Conservation (phyloP, 2,329 filamentous ascomycete genomes). For the Westerdykella sp. region DNA sequence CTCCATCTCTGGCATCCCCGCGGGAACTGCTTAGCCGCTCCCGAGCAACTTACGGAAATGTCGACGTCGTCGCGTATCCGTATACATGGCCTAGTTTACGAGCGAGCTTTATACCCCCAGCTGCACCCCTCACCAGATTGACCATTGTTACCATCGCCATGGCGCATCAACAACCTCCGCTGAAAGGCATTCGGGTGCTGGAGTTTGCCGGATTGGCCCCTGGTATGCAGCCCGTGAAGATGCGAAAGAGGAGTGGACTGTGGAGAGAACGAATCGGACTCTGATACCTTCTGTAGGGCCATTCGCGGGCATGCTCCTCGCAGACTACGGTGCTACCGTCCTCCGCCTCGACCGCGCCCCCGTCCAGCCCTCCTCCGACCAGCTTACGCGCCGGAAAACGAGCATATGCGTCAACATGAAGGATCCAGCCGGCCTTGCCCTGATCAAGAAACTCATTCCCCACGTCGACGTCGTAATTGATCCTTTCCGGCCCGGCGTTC, state of each 20-base stretch:
- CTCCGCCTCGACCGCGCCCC: constrained; percentile 71
- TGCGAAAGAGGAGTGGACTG: constrained; percentile 46
- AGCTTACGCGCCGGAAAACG: constrained; percentile 72
- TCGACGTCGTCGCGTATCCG: constrained; percentile 26
- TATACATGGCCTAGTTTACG: constrained; percentile 1
- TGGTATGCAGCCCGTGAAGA: constrained; percentile 32
- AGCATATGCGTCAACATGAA: constrained; percentile 79
- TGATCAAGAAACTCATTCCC: constrained; percentile 61
- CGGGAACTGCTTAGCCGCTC: constrained; percentile 29
- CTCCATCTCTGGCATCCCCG: constrained; percentile 12
- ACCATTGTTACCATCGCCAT: constrained; percentile 15
- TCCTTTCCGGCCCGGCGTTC: constrained; percentile 83
- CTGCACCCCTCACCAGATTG: not conserved
- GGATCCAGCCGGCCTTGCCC: constrained; percentile 52
- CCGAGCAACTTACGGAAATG: constrained; percentile 14
- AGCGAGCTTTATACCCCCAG: not conserved
- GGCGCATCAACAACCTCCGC: constrained; percentile 41
- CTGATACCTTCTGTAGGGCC: constrained; percentile 53
- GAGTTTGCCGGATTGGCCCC: constrained; percentile 60
- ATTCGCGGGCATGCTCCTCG: constrained; percentile 76
- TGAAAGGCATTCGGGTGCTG: constrained; percentile 55
- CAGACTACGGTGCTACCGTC: constrained; percentile 79
- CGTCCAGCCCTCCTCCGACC: constrained; percentile 56
- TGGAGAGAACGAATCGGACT: constrained; percentile 10
- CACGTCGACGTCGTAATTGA: constrained; percentile 78